Evolutionary conservation across 2,329 filamentous ascomycete species (phyloP).

Genomic region (Clarireedia homoeocarpa): DNA sequence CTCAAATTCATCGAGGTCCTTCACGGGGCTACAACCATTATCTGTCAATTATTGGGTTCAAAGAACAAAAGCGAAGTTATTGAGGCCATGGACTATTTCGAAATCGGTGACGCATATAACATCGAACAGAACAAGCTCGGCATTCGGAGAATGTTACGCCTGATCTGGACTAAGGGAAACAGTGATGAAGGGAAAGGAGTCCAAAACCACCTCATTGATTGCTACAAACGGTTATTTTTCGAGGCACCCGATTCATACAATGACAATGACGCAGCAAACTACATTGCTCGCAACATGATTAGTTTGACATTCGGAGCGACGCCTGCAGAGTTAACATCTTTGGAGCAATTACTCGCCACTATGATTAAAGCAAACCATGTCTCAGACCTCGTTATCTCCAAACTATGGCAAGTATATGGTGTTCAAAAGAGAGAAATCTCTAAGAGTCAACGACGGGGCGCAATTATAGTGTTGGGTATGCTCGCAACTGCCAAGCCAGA

Average conservation of each 20-base stretch:
- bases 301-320: conserved; percentile 94
- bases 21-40: conserved; percentile 69
- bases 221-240: conserved; percentile 93
- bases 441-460: conserved; percentile 77
- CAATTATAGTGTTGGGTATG: conserved; percentile 97
- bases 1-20: conserved; percentile 89
- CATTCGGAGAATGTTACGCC: conserved; percentile 87
- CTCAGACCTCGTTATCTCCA: conserved; percentile 76
- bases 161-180: conserved; percentile 99
- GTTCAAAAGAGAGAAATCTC: conserved; percentile 92
- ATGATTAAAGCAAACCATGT: conserved; percentile 96
- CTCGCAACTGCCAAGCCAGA: conserved; percentile 85
- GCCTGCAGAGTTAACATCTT: conserved; percentile 85
- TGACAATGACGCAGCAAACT: conserved; percentile 86
- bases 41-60: conserved; percentile 83
- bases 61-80: conserved; percentile 98
- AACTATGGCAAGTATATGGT: conserved; percentile 96
- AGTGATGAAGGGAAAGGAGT: conserved; percentile 98
- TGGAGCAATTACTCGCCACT: conserved; percentile 88
- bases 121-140: conserved; percentile 88
- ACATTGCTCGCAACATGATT: conserved; percentile 97
- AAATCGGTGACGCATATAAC: conserved; percentile 91
- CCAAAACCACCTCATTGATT: conserved; percentile 92
- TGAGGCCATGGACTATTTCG: conserved; percentile 98
- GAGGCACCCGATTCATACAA: conserved; percentile 86